Evolutionary conservation across 371 early-diverging fungal genomes (phyloP), one percentile per base, ranked within the genome.

Genomic region (Funneliformis caledonium): DNA sequence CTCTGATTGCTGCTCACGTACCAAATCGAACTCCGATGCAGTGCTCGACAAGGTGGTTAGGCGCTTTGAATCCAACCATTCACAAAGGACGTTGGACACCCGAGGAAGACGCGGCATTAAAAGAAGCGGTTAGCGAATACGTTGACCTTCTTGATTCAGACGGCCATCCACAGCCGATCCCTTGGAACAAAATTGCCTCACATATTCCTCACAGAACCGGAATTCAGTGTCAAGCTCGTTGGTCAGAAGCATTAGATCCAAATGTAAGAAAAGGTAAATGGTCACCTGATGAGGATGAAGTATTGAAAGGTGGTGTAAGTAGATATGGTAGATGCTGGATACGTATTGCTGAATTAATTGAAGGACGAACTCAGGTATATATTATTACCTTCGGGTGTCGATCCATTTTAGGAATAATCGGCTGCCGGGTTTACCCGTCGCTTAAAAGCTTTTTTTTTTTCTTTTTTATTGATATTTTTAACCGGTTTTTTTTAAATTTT

Each of bases 201-300:
- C 88, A 88, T 14, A 76, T 96, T 60, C 91, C 90, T 1, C 88
- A 89, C 62, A 90, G 96, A 48, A 89, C 93, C 4, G 92, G 93
- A 3, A 90, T 91, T 76, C 97, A 97, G 83, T 97, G 97, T 81
- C 87, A 94, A 61, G 94, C 94, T 85, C 88, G 95, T 26, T 95
- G 94, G 94, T 86, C 94, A 16, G 94, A 95, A 84, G 90, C 90
- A 65, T 84, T 95, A 59, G 95, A 95, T 85, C 94, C 94, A 5
- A 86, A 87, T 43, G 94, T 95, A 56, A 91, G 93, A 76, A 86
- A 92, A 33, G 91, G 92, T 6, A 91, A 90, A 43, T 97, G 96
- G 96, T 87, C 87, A 26, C 64, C 78, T 9, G 92, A 93, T 50
- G 97, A 97, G 83, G 96, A 96, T 82, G 85, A 86, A 12, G 67